phyloP scores from a whole-genome alignment of 495 filamentous ascomycete species.

The Ramalina peruviana region DNA sequence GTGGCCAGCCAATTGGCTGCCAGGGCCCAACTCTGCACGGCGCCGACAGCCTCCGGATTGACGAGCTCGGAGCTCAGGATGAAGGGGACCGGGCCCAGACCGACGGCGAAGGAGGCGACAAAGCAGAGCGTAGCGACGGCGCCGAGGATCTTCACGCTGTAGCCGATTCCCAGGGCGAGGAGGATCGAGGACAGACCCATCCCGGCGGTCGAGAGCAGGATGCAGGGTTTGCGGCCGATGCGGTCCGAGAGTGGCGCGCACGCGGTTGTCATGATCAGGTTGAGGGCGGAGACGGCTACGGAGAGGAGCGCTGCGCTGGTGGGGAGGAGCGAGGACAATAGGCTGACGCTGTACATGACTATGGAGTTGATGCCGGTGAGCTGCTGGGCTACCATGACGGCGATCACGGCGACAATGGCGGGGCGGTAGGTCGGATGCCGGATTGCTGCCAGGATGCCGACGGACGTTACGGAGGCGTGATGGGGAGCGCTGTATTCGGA shows the following conservation, averaged over 20 bases:
- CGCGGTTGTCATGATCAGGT: conserved; percentile 64
- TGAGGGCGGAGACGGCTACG: conserved; percentile 72
- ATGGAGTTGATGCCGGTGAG: conserved; percentile 90
- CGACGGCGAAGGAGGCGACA: conserved; percentile 79
- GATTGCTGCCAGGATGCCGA: conserved; percentile 56
- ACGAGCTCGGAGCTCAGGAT: conserved; percentile 85
- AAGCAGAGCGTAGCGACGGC: conserved; percentile 72
- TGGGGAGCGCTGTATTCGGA: conserved; percentile 12
- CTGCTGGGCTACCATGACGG: conserved; percentile 87
- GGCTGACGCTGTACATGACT: conserved; percentile 92
- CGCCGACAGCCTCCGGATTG: conserved; percentile 73
- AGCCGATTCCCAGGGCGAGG: conserved; percentile 62
- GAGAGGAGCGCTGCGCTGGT: conserved; percentile 66
- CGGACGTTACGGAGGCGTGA: conserved; percentile 23
- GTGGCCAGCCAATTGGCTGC: conserved; percentile 85
- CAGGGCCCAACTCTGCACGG: conserved; percentile 71
- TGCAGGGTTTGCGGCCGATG: conserved; percentile 70
- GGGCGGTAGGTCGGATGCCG: conserved; percentile 52
- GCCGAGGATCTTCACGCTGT: conserved; percentile 53
- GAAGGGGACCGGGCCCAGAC: conserved; percentile 86
- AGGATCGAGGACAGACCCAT: conserved; percentile 66
- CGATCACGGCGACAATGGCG: conserved; percentile 72
- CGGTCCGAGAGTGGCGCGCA: conserved; percentile 77
- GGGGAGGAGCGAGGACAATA: conserved; percentile 63
- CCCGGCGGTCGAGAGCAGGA: conserved; percentile 65